Evolutionary conservation across 2,329 filamentous ascomycete species (phyloP).

Genomic region (Dothiorella sarmentorum): DNA sequence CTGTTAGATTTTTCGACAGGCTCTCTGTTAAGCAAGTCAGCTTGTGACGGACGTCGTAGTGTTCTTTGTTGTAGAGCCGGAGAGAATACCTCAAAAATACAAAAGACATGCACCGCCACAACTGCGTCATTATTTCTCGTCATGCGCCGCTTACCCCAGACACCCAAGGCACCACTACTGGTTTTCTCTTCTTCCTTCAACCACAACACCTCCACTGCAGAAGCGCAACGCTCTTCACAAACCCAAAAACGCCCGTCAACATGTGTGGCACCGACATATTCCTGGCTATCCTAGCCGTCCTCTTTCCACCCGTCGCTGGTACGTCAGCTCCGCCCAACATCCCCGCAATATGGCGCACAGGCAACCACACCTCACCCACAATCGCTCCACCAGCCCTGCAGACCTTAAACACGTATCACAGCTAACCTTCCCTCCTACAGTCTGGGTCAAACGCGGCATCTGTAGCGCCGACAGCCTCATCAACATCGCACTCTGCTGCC

Average conservation of each 20-base stretch:
- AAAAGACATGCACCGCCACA: neutral
- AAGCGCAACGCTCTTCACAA: neutral
- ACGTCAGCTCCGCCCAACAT: conserved; percentile 27
- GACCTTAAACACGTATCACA: neutral
- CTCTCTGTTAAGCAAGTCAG: neutral
- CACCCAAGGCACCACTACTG: conserved; percentile 3
- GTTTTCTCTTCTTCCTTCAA: neutral
- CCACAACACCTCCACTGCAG: neutral
- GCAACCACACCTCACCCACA: conserved; percentile 1
- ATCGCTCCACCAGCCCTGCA: conserved; percentile 8
- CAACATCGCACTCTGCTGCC: conserved; percentile 80
- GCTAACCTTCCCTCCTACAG: conserved; percentile 44
- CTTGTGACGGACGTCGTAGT: neutral
- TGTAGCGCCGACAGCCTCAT: conserved; percentile 91
- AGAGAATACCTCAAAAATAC: neutral
- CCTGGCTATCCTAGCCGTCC: conserved; percentile 57
- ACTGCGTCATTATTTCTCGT: conserved; percentile 12
- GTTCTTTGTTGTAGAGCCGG: neutral
- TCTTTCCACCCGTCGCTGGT: conserved; percentile 60
- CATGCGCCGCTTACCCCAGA: conserved; percentile 2
- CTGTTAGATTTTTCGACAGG: neutral
- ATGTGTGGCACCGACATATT: conserved; percentile 62
- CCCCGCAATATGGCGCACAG: conserved; percentile 23
- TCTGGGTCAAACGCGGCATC: conserved; percentile 95
- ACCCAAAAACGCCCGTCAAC: neutral